These are phyloP conservation scores for Panus rudis DNA, from an alignment of 768 basidiomycete genomes.

Conservation along the genomic window DNA sequence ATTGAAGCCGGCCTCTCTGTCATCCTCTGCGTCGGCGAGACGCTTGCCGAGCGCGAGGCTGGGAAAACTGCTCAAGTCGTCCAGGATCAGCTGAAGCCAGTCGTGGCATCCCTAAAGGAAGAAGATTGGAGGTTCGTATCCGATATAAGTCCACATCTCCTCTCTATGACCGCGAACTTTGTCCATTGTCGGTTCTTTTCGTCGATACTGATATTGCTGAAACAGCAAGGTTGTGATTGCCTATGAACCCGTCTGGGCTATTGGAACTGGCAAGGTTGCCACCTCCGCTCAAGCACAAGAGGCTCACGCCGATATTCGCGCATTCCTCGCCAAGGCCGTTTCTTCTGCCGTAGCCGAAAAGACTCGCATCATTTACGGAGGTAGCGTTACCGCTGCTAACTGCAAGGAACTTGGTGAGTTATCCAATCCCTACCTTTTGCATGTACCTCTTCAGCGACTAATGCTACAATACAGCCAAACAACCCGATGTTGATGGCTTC, in stretches of 20 bases:
- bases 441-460: background rate
- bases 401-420: conserved; percentile 77
- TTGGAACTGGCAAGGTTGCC: conserved; percentile 96
- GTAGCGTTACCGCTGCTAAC: conserved; percentile 87
- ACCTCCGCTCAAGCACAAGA: conserved; percentile 90
- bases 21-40: conserved; percentile 96
- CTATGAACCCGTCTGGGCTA: conserved; percentile 98
- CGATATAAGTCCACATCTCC: conserved; percentile 1
- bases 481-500: conserved; percentile 92
- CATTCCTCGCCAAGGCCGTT: conserved; percentile 59
- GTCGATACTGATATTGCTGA: too few species aligned
- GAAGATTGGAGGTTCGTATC: conserved; percentile 72
- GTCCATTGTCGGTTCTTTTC: too few species aligned
- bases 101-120: conserved; percentile 52
- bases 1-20: conserved; percentile 70
- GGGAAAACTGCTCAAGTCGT: conserved; percentile 74
- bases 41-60: conserved; percentile 78
- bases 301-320: conserved; percentile 77
- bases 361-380: conserved; percentile 92
- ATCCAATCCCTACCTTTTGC: background rate
- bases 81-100: conserved; percentile 74
- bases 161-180: background rate
- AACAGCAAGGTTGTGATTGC: conserved; percentile 85
- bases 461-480: conserved; percentile 40
- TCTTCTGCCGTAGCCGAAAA: conserved; percentile 61